Evolutionary conservation across 1,284 basidiomycete species (phyloP).

Genomic region (Vanrija sp.): DNA sequence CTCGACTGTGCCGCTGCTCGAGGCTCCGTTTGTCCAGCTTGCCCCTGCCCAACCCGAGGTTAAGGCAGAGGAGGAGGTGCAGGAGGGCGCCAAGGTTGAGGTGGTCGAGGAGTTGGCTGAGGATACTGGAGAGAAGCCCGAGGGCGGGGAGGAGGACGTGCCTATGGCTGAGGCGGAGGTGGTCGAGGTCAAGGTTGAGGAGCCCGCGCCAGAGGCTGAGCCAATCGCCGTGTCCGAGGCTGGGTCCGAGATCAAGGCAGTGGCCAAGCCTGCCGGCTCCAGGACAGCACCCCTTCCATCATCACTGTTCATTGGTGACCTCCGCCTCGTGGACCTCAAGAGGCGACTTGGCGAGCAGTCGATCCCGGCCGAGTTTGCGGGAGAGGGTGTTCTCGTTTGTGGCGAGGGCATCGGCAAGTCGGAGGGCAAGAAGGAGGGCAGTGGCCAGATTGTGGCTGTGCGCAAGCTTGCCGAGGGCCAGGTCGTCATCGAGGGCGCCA

Average conservation of each 20-base stretch:
- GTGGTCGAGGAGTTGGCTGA: background rate
- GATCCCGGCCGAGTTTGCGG: slow-evolving; percentile 84
- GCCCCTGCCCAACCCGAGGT: slow-evolving; percentile 43
- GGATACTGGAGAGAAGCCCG: background rate
- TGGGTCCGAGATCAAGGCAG: background rate
- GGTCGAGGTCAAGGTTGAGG: slow-evolving; percentile 1
- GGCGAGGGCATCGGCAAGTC: slow-evolving; percentile 61
- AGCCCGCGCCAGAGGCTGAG: slow-evolving; percentile 1
- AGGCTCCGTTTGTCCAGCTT: slow-evolving; percentile 58
- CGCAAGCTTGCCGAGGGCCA: slow-evolving; percentile 76
- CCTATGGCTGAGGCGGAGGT: background rate
- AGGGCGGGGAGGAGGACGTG: background rate
- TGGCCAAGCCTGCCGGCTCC: slow-evolving; percentile 51
- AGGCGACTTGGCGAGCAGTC: slow-evolving; percentile 65
- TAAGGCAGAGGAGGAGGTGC: slow-evolving; percentile 9
- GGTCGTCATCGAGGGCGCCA: slow-evolving; percentile 80
- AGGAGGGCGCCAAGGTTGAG: background rate
- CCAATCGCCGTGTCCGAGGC: background rate
- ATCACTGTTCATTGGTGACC: slow-evolving; percentile 92
- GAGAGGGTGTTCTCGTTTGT: slow-evolving; percentile 92
- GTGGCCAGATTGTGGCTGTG: slow-evolving; percentile 69
- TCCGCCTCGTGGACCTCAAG: slow-evolving; percentile 83
- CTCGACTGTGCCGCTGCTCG: slow-evolving; percentile 59
- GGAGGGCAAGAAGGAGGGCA: slow-evolving; percentile 55
- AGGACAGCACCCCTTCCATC: slow-evolving; percentile 61